Conservation (phyloP, 106 monocot genomes). For the Alisma plantagoaquatica region DNA sequence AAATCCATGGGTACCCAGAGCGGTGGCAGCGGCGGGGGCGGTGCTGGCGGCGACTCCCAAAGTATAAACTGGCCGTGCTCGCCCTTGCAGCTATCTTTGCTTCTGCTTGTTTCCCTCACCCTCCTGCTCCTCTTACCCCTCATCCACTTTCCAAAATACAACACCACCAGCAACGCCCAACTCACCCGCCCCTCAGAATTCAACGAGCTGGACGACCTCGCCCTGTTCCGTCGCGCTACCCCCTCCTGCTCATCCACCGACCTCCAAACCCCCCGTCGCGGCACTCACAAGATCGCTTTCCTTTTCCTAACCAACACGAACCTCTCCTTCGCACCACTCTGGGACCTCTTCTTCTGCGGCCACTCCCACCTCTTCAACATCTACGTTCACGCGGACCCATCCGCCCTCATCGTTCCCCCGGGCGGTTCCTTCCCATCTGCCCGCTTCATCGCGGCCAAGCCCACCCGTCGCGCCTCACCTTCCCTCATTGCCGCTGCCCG, state of each 20-base stretch:
- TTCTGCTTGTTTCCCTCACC: no score
- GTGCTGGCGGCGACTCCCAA: no score
- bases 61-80: no score
- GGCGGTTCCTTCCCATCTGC: conserved; percentile 22
- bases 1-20: no score
- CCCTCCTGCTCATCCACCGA: conserved; percentile 19
- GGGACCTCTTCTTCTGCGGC: conserved; percentile 55
- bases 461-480: conserved; percentile 59
- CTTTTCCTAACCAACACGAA: conserved; percentile 61
- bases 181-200: no score
- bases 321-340: conserved; percentile 56
- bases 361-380: conserved; percentile 33
- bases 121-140: no score
- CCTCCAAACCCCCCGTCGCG: neutral
- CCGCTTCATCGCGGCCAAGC: conserved; percentile 49
- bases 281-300: conserved; percentile 57
- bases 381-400: neutral
- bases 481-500: conserved; percentile 70
- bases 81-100: no score
- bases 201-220: conserved; percentile 31
- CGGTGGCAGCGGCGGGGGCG: no score
- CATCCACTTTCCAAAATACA: no score
- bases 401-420: neutral
- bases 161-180: no score
- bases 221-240: conserved; percentile 68